Percentiles rank a stretch among this genome's conserved stretches.
These are phyloP conservation scores for Solanum rostratum DNA, from an alignment of 257 asterid genomes.

Conservation along the genomic window DNA sequence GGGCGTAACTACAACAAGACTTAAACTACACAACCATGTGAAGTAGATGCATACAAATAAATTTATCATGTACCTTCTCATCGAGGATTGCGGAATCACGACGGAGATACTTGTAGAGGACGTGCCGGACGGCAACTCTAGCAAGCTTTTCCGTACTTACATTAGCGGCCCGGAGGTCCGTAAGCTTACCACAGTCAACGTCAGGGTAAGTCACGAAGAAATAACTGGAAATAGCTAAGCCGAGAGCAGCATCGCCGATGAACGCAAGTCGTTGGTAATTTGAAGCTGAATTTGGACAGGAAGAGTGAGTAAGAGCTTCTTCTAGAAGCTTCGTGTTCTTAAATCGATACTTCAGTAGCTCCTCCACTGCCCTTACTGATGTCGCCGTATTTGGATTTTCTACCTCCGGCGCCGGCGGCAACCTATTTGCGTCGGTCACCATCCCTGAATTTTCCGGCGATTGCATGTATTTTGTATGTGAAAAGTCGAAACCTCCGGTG, in stretches of 20 bases:
- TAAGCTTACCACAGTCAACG: constrained; percentile 47
- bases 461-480: background rate
- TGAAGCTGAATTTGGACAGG: constrained; percentile 39
- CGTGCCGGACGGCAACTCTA: constrained; percentile 60
- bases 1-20: background rate
- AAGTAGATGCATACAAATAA: background rate
- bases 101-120: constrained; percentile 46
- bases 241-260: constrained; percentile 72
- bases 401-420: background rate
- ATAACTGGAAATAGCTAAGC: constrained; percentile 43
- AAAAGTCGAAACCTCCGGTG: no score
- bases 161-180: constrained; percentile 66
- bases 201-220: constrained; percentile 38
- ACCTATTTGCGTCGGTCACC: background rate
- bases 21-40: background rate
- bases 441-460: background rate
- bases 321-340: constrained; percentile 43
- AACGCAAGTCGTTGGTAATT: constrained; percentile 67
- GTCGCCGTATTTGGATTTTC: constrained; percentile 20
- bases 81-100: constrained; percentile 26
- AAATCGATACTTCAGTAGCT: constrained; percentile 33
- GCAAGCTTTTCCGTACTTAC: constrained; percentile 84
- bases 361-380: constrained; percentile 39
- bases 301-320: constrained; percentile 79
- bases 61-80: background rate